phyloP scores from a whole-genome alignment of 768 basidiomycete genomes.

The Calocybe indica region DNA sequence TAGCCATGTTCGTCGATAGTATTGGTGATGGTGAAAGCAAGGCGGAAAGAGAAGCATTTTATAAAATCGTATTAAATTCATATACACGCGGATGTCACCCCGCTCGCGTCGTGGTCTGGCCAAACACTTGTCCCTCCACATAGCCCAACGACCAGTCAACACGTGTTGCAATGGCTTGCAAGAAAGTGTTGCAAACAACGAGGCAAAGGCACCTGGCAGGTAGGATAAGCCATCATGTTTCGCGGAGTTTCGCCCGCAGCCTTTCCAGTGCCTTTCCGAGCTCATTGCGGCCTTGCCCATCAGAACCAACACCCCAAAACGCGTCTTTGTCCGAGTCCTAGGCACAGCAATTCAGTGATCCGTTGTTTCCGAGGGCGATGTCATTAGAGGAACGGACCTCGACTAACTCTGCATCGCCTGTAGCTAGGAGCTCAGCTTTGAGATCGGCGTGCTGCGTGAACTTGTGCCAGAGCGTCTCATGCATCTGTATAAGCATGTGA shows the following conservation, averaged over 20 bases:
- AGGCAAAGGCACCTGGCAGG: conserved; percentile 19
- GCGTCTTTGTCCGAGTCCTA: conserved; percentile 73
- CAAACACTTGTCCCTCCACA: no score
- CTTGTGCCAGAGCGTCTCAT: conserved; percentile 56
- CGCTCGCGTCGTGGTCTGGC: no score
- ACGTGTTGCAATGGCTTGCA: no score
- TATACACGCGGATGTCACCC: no score
- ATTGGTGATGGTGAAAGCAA: no score
- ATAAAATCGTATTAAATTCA: no score
- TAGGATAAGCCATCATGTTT: conserved; percentile 13
- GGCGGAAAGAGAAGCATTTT: no score
- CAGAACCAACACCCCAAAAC: conserved; percentile 73
- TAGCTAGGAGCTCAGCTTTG: conserved; percentile 51
- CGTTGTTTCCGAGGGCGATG: background rate
- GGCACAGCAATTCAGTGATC: conserved; percentile 4
- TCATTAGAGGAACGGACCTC: conserved; percentile 40
- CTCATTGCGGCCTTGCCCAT: conserved; percentile 64
- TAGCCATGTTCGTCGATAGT: no score
- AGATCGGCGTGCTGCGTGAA: conserved; percentile 66
- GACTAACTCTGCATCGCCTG: conserved; percentile 60
- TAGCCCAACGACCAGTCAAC: no score
- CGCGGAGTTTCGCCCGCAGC: conserved; percentile 50
- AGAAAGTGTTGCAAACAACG: conserved; percentile 10
- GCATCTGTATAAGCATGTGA: conserved; percentile 44
- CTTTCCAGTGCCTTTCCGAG: conserved; percentile 67